phyloP scores from a whole-genome alignment of 2,329 filamentous ascomycete genomes.

The Xylariaceae sp. region DNA sequence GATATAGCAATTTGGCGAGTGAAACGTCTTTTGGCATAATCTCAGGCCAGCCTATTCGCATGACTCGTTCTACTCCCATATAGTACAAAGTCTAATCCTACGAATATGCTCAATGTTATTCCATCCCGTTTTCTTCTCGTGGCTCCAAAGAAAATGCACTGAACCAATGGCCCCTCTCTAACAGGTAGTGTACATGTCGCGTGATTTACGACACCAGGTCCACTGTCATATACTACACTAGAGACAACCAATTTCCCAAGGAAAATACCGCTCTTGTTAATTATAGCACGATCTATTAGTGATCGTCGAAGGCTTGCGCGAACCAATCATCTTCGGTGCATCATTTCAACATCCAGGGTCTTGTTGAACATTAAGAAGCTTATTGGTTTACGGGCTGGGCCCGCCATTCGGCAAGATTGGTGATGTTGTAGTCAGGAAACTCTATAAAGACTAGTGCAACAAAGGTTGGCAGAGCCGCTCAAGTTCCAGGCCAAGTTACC shows the following conservation, averaged over 20 bases:
- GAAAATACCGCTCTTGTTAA: background rate
- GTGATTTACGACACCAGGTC: background rate
- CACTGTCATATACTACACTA: background rate
- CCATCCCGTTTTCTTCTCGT: conserved; percentile 28
- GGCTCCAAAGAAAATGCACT: background rate
- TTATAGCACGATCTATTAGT: background rate
- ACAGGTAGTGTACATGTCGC: background rate
- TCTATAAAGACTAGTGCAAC: conserved; percentile 1
- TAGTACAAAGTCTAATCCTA: too few species aligned
- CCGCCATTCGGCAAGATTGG: background rate
- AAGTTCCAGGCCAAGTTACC: background rate
- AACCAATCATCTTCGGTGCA: conserved; percentile 7
- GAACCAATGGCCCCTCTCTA: background rate
- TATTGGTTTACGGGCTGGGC: background rate
- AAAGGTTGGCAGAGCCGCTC: background rate
- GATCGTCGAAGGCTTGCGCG: too few species aligned
- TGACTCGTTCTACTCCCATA: conserved; percentile 10
- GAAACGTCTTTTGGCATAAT: conserved; percentile 10
- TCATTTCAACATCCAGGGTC: background rate
- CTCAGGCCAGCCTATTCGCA: conserved; percentile 13
- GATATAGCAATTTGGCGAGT: conserved; percentile 22
- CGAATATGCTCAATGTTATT: too few species aligned
- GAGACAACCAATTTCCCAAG: too few species aligned
- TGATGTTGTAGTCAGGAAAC: background rate
- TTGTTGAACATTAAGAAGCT: background rate